Conservation (phyloP, 1,284 basidiomycete genomes). For the Irpex sp. region DNA sequence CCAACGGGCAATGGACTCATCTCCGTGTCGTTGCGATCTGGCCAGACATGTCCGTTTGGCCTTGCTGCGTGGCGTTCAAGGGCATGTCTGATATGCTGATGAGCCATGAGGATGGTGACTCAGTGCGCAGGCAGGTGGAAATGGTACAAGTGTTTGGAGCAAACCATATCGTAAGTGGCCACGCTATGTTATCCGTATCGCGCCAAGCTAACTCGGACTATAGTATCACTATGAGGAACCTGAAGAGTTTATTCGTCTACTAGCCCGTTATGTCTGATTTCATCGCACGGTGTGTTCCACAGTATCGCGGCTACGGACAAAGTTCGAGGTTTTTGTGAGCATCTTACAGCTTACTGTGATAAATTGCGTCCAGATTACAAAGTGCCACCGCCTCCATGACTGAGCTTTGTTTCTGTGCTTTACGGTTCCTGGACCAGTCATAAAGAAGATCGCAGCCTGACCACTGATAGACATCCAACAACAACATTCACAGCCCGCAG, state of each 20-base stretch:
- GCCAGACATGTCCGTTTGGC: conserved; percentile 10
- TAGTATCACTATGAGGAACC: background rate
- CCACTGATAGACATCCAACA: no score
- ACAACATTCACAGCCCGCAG: no score
- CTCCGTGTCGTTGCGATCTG: conserved; percentile 9
- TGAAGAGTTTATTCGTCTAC: background rate
- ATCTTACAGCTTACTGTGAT: no score
- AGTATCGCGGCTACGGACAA: no score
- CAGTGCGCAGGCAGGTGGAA: background rate
- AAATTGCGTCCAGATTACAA: no score
- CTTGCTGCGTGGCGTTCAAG: conserved; percentile 11
- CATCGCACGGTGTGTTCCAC: background rate
- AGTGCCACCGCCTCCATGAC: no score
- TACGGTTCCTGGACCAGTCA: no score
- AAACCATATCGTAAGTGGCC: conserved; percentile 15
- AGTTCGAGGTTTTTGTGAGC: no score
- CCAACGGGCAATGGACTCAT: conserved; percentile 6
- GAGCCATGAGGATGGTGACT: background rate
- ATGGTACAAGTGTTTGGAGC: conserved; percentile 4
- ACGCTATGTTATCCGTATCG: background rate
- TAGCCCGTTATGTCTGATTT: background rate
- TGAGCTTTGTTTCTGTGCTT: no score
- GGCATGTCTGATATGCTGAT: background rate
- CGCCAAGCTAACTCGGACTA: background rate
- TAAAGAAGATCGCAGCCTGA: no score